Conservation (phyloP, 2,329 filamentous ascomycete genomes). For the Trichoderma breve region DNA sequence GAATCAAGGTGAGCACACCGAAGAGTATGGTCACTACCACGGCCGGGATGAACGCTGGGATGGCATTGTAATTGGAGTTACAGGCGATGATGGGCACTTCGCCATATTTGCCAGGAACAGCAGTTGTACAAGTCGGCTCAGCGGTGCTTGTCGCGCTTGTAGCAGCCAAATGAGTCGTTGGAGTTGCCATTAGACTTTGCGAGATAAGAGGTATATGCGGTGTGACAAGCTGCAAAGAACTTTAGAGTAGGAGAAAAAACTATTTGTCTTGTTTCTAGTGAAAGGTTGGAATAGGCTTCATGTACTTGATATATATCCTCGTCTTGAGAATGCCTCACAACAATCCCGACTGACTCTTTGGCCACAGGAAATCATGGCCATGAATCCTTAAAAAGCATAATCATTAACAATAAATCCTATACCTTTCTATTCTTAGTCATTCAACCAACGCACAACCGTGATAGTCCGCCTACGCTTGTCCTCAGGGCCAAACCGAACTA, state of each 20-base stretch:
- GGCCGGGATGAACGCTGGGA: background rate
- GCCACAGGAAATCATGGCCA: background rate
- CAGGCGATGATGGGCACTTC: background rate
- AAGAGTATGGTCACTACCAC: background rate
- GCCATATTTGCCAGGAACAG: conserved; percentile 1
- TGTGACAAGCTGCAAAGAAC: background rate
- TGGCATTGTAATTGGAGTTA: conserved; percentile 3
- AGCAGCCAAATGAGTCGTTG: background rate
- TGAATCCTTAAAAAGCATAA: background rate
- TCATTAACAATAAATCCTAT: background rate
- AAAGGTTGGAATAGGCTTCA: background rate
- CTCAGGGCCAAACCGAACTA: background rate
- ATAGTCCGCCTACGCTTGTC: background rate
- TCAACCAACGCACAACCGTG: background rate
- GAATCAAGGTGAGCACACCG: background rate
- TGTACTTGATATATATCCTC: background rate
- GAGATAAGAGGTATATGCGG: no score
- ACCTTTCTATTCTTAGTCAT: background rate
- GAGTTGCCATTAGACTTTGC: background rate
- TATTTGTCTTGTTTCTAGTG: background rate
- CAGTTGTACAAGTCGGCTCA: background rate
- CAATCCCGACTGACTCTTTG: background rate
- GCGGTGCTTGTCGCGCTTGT: background rate
- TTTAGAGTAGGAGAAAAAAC: background rate
- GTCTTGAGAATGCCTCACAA: background rate